Percentiles rank a stretch among this genome's conserved stretches.
These are phyloP conservation scores for Paramecium caudatum DNA, from an alignment of 73 alveolate species.

Conservation along the genomic window DNA sequence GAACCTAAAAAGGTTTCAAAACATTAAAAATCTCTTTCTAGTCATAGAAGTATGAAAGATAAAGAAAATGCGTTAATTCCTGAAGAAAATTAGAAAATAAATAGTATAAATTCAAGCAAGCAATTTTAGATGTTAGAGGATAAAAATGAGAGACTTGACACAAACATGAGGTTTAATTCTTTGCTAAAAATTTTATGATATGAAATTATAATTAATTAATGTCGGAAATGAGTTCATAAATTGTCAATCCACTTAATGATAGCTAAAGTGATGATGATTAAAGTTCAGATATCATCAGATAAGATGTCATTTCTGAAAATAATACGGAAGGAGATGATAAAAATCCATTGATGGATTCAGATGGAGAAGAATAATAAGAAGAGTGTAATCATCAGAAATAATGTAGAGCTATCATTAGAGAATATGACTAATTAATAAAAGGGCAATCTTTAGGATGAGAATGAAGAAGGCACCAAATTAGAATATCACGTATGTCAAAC, in stretches of 20 bases:
- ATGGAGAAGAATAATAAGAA: conserved; percentile 6
- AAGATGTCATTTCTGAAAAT: background rate
- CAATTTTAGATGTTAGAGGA: conserved; percentile 36
- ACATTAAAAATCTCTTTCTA: conserved; percentile 39
- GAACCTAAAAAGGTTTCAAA: background rate
- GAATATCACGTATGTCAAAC: too few species aligned
- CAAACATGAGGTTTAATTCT: conserved; percentile 39
- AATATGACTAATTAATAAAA: too few species aligned
- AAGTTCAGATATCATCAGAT: background rate
- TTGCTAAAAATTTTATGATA: conserved; percentile 41
- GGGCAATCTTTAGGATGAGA: too few species aligned
- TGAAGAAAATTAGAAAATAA: conserved; percentile 41
- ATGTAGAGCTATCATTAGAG: too few species aligned
- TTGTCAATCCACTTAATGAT: conserved; percentile 31
- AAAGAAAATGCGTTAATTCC: conserved; percentile 51
- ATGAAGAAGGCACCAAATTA: too few species aligned
- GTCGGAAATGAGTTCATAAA: background rate
- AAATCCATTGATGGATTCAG: conserved; percentile 50
- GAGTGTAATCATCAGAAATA: too few species aligned
- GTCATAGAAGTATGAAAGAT: conserved; percentile 1
- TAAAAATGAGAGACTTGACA: conserved; percentile 52
- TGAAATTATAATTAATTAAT: conserved; percentile 1
- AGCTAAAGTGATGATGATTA: background rate
- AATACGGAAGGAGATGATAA: background rate
- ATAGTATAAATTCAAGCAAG: background rate